Evolutionary conservation across 495 filamentous ascomycete genomes (phyloP), one percentile per base, ranked within the genome.

Genomic region (Xylaria castorea): DNA sequence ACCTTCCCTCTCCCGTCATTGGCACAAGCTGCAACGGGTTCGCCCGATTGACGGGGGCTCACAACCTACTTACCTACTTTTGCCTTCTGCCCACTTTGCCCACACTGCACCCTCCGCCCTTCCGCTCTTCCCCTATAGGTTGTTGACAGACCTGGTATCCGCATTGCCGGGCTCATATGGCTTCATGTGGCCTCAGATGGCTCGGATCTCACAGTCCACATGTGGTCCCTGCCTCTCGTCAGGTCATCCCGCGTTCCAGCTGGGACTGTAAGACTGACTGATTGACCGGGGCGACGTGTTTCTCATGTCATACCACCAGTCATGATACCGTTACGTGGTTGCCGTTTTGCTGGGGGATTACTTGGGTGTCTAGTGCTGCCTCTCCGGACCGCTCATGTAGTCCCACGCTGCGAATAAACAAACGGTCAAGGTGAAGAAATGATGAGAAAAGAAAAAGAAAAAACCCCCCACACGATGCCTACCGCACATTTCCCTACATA

Each of bases 301-400:
- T 34, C 5, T 55, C 66, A 57, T 7, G 50, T 44, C 66, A 57
- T 57, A 50, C 66, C 66, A 68, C 65, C 50, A n/a, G 34, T 22
- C 48, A 55, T 7, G 27, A 34, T 51, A 14, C 27, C 30, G 11
- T 22, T 32, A 25, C 64, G 7, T 11, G 34, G 46, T 40, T 38
- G 63, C 18, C 25, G 46, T 40, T 4, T 40, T 18, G 46, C 8
- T 67, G 64, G 53, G 64, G 64, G 16, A 53, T 53, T 53, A 53
- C 48, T 67, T 40, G 46, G 16, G 64, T 22, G 57, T 36, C 22
- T n/a, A 34, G 20, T 7, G 8, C 36, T 7, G 8, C 36, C 36
- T 38, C 9, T 7, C 32, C n/a, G 9, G 60, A 3, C 5, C 18
- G 18, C 2, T 30, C 32, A 3, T 60, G 1, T 36, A 32, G 57